These are phyloP conservation scores for Eucalyptus marginata DNA, from an alignment of 345 rosid genomes.

Conservation along the genomic window DNA sequence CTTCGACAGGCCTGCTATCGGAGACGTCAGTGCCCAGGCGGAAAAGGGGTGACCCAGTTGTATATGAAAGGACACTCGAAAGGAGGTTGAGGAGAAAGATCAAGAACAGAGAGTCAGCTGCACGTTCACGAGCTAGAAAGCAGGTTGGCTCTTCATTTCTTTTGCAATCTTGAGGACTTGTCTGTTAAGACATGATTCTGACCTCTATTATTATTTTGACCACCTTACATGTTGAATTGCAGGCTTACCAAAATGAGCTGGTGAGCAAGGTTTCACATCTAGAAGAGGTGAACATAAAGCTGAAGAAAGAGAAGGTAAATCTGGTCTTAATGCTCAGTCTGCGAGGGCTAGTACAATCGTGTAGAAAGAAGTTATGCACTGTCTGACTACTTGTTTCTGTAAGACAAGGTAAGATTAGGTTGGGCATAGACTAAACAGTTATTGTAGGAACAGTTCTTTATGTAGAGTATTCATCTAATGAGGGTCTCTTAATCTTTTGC, in stretches of 20 bases:
- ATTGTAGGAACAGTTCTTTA: background rate
- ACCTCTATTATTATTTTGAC: background rate
- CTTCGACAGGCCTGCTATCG: constrained; percentile 15
- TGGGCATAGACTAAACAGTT: background rate
- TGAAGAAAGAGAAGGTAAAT: constrained; percentile 49
- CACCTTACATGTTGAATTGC: background rate
- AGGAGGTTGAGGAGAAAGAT: constrained; percentile 55
- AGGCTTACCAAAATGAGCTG: constrained; percentile 61
- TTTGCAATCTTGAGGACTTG: background rate
- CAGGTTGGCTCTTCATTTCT: constrained; percentile 11
- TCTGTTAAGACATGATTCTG: background rate
- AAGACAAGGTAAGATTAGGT: background rate
- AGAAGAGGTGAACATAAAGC: constrained; percentile 36
- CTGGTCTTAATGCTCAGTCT: background rate
- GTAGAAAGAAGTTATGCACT: background rate
- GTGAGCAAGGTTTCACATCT: constrained; percentile 37
- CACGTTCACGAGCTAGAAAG: constrained; percentile 57
- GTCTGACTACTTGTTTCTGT: background rate
- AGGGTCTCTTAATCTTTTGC: background rate
- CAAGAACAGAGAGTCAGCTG: constrained; percentile 72
- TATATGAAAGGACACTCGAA: constrained; percentile 33
- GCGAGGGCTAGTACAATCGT: background rate
- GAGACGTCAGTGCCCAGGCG: constrained; percentile 7
- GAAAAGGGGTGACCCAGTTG: constrained; percentile 22
- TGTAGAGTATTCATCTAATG: background rate